phyloP scores from a whole-genome alignment of 2,329 filamentous ascomycete species.

The Cladosporium sp. region DNA sequence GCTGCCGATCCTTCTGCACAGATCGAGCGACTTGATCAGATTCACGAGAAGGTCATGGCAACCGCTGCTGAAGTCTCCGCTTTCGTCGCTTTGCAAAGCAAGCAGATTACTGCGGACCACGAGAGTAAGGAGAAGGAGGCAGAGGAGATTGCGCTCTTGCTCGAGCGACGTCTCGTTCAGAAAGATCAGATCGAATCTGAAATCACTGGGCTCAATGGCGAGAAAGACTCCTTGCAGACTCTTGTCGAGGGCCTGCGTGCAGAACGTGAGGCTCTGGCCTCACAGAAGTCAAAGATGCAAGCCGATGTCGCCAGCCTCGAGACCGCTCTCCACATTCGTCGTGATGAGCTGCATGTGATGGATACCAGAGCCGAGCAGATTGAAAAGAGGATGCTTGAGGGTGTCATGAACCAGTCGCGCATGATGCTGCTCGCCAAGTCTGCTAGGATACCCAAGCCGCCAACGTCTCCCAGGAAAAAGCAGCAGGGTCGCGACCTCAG shows the following conservation, averaged over 20 bases:
- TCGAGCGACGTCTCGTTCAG: conserved; percentile 69
- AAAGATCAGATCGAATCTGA: conserved; percentile 56
- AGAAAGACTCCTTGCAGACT: conserved; percentile 45
- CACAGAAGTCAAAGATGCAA: conserved; percentile 73
- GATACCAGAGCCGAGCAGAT: conserved; percentile 81
- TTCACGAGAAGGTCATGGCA: conserved; percentile 79
- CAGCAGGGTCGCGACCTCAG: conserved; percentile 38
- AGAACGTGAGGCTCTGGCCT: conserved; percentile 70
- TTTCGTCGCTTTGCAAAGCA: conserved; percentile 73
- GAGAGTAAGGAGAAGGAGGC: conserved; percentile 75
- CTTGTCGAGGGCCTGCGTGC: conserved; percentile 56
- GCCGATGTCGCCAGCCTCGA: conserved; percentile 89
- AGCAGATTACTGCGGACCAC: conserved; percentile 70
- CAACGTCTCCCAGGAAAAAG: conserved; percentile 38
- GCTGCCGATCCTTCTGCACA: conserved; percentile 62
- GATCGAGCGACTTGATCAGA: conserved; percentile 78
- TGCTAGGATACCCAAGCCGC: conserved; percentile 29
- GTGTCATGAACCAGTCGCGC: conserved; percentile 92
- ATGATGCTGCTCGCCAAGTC: conserved; percentile 74
- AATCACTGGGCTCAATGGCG: conserved; percentile 41
- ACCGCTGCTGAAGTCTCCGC: conserved; percentile 80
- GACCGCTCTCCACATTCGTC: conserved; percentile 80
- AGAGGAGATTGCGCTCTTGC: conserved; percentile 72
- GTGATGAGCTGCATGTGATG: conserved; percentile 88
- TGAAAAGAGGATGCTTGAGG: conserved; percentile 88